Evolutionary conservation across 2,329 filamentous ascomycete species (phyloP).

Genomic region (Pseudogymnoascus sp.): DNA sequence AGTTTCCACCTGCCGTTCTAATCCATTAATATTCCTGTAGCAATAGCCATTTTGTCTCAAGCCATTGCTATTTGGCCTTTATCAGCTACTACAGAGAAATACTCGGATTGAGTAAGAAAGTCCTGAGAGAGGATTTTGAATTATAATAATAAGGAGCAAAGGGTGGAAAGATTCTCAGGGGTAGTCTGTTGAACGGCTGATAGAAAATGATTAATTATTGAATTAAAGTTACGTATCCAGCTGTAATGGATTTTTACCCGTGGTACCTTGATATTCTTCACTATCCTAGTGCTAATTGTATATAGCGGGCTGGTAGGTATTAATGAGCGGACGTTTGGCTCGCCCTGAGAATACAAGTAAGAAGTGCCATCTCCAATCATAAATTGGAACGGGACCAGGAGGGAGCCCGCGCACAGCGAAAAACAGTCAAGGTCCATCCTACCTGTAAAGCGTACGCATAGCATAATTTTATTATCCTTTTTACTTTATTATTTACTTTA

Average conservation of each 20-base stretch:
- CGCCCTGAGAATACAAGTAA: too few species aligned
- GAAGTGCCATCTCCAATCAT: too few species aligned
- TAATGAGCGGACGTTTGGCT: too few species aligned
- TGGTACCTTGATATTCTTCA: neutral
- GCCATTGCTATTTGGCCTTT: constrained; percentile 11
- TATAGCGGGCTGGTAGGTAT: neutral
- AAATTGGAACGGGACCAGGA: too few species aligned
- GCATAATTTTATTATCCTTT: too few species aligned
- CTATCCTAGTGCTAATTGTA: neutral
- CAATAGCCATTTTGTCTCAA: neutral
- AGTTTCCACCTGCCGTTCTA: neutral
- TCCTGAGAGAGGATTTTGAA: neutral
- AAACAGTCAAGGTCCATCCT: too few species aligned
- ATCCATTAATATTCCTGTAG: constrained; percentile 1
- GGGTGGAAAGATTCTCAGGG: too few species aligned
- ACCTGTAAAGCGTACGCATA: too few species aligned
- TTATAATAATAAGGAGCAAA: neutral
- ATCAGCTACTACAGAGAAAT: constrained; percentile 14
- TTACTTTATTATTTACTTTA: too few species aligned
- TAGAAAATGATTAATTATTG: neutral
- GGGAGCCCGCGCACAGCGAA: too few species aligned
- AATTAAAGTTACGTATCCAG: neutral
- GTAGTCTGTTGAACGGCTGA: neutral
- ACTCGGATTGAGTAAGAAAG: constrained; percentile 12
- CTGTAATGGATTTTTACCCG: neutral